A percentile compares a stretch with the other conserved stretches of the same genome.
These are phyloP conservation scores for Thermothelomyces thermophilus DNA, from an alignment of 2,329 filamentous ascomycete species.

Conservation along the genomic window DNA sequence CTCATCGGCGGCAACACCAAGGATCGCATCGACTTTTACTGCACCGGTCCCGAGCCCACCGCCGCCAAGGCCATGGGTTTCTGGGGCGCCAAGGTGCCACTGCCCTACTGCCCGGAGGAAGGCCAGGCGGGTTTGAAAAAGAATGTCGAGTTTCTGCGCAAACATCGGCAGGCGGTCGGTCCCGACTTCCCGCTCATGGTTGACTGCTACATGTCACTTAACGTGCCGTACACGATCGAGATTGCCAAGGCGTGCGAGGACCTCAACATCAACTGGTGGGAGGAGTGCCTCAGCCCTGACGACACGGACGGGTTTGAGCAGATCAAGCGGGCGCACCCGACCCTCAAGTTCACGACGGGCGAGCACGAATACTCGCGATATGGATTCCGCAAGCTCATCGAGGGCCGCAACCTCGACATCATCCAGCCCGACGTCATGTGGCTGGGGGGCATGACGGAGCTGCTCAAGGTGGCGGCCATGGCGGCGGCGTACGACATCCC, in stretches of 20 bases:
- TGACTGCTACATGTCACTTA: conserved; percentile 95
- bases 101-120: conserved; percentile 86
- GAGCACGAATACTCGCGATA: conserved; percentile 95
- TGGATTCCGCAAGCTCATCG: conserved; percentile 89
- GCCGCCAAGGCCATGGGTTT: conserved; percentile 83
- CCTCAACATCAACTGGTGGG: conserved; percentile 94
- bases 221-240: conserved; percentile 87
- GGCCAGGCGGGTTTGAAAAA: conserved; percentile 74
- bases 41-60: conserved; percentile 78
- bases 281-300: conserved; percentile 86
- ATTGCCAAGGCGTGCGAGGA: conserved; percentile 76
- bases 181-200: conserved; percentile 91
- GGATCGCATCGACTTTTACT: conserved; percentile 83
- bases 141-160: conserved; percentile 82
- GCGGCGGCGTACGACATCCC: conserved; percentile 90
- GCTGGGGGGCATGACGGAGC: conserved; percentile 87
- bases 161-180: conserved; percentile 77
- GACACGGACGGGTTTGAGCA: conserved; percentile 86
- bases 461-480: conserved; percentile 82
- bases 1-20: conserved; percentile 87
- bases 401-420: conserved; percentile 87
- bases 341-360: conserved; percentile 88
- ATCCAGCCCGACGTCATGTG: conserved; percentile 97
- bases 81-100: conserved; percentile 80
- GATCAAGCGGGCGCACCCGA: conserved; percentile 85